Base-by-base conservation (phyloP, 148 eudicot species). In the Polygonum aviculare region DNA sequence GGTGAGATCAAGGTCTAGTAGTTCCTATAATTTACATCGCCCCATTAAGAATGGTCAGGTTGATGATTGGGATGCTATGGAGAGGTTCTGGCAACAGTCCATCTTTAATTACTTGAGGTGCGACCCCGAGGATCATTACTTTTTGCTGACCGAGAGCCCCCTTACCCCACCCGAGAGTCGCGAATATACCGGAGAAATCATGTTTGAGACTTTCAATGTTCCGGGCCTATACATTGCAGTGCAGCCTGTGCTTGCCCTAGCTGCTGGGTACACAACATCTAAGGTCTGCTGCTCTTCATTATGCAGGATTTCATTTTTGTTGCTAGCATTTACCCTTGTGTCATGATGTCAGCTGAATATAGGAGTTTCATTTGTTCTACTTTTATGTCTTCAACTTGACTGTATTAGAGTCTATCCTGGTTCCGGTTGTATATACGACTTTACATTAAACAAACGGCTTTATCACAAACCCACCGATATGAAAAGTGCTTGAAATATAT, bases 171-270 rank as follows among this genome's bases (percentile, higher is more conserved):
- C 98, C 8, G 98, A 94, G 87, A 92, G 92, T 71, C 88, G 98
- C 16, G 98, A 94, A 78, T 94, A 94, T 75, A 90, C 97, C 0
- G 98, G 98, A 26, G 98, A 94, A 83, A 94, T 94, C 76, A 94
- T 94, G 98, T 94, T 94, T 15, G 98, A 94, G 94, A 94, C 98
- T 35, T 94, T 94, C 71, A 94, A 94, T 81, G 94, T 94, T 67
- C 96, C 97, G 0, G 98, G 98, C 77, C 98, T 94, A 50, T 92
- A 94, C 71, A 92, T 92, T 72, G 98, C 98, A 0, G 98, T 94
- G 84, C 98, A 94, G 83, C 98, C 98, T 11, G 98, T 94, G 49
- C 92, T 94, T 76, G 97, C 98, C 72, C 83, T 94, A 79, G 98
- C 98, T 55, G 98, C 98, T 81, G 98, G 98, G 63, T 92, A 94